Percentiles rank a stretch among this genome's conserved stretches.
Evolutionary conservation across 139 green algal genomes (phyloP).

Genomic region (Coelastrella sp.): DNA sequence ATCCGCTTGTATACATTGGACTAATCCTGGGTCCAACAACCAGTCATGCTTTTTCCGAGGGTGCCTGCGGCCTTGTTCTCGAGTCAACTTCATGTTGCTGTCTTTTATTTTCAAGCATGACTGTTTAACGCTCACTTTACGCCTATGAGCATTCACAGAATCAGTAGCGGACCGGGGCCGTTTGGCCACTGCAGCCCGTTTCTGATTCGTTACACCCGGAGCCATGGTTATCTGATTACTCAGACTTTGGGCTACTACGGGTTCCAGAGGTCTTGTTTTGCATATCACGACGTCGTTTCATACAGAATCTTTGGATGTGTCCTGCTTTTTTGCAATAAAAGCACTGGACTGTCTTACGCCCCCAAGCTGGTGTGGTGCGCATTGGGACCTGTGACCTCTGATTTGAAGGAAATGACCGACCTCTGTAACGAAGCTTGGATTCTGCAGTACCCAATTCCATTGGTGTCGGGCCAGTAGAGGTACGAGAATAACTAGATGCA

Average conservation of each 20-base stretch:
- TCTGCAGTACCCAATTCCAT: not conserved
- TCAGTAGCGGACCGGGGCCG: not conserved
- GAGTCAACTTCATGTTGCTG: not conserved
- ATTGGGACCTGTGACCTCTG: not conserved
- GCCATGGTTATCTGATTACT: too few species aligned
- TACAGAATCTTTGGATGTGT: not conserved
- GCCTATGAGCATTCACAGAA: too few species aligned
- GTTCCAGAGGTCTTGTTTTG: not conserved
- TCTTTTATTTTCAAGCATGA: too few species aligned
- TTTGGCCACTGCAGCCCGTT: not conserved
- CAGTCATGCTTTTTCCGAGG: too few species aligned
- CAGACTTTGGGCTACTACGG: not conserved
- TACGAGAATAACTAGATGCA: not conserved
- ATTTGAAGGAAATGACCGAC: not conserved
- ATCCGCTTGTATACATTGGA: not conserved
- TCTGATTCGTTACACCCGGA: not conserved
- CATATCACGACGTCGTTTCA: not conserved
- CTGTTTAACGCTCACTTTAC: too few species aligned
- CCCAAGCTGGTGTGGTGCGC: not conserved
- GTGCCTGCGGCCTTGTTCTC: too few species aligned
- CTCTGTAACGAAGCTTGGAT: not conserved
- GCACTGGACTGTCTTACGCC: not conserved
- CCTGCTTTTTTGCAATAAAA: not conserved
- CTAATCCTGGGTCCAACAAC: not conserved
- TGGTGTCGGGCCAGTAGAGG: not conserved